phyloP scores from a whole-genome alignment of 2,329 filamentous ascomycete species.

The Microcera coccophila region DNA sequence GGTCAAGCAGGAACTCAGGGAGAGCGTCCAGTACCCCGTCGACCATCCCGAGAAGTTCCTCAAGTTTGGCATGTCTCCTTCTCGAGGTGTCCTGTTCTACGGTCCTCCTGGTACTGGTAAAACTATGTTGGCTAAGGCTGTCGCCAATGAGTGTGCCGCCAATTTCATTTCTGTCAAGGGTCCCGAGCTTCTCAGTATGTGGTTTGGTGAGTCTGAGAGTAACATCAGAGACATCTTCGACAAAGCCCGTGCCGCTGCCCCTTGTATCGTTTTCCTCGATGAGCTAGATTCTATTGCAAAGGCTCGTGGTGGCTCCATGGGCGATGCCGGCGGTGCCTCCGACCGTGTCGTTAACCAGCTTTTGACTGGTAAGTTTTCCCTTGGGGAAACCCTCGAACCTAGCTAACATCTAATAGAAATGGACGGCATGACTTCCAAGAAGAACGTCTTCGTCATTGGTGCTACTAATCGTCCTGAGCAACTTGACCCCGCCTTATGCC shows the following conservation, averaged over 20 bases:
- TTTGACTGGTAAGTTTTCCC: slow-evolving; percentile 69
- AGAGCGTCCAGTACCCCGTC: slow-evolving; percentile 97
- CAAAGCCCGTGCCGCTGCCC: slow-evolving; percentile 96
- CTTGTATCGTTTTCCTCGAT: slow-evolving; percentile 97
- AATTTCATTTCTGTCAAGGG: slow-evolving; percentile 99
- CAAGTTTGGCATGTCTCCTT: slow-evolving; percentile 98
- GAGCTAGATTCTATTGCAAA: slow-evolving; percentile 99
- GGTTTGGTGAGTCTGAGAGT: slow-evolving; percentile 99
- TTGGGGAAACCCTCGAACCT: neutral
- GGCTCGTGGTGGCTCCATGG: slow-evolving; percentile 93
- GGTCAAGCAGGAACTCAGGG: slow-evolving; percentile 99
- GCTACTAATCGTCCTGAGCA: slow-evolving; percentile 98
- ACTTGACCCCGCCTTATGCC: slow-evolving; percentile 95
- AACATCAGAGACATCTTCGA: slow-evolving; percentile 99
- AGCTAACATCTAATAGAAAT: slow-evolving; percentile 66
- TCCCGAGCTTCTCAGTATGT: slow-evolving; percentile 97
- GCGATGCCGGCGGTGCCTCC: slow-evolving; percentile 95
- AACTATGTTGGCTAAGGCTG: slow-evolving; percentile 97
- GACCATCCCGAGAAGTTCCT: slow-evolving; percentile 99
- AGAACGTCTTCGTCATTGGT: slow-evolving; percentile 99
- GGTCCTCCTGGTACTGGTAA: slow-evolving; percentile 99
- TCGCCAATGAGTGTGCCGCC: slow-evolving; percentile 97
- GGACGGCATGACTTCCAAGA: slow-evolving; percentile 99
- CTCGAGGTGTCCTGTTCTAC: slow-evolving; percentile 97
- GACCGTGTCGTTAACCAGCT: slow-evolving; percentile 99